Evolutionary conservation across 768 basidiomycete genomes (phyloP), one percentile per base, ranked within the genome.

Genomic region (Termitomyces sp.): DNA sequence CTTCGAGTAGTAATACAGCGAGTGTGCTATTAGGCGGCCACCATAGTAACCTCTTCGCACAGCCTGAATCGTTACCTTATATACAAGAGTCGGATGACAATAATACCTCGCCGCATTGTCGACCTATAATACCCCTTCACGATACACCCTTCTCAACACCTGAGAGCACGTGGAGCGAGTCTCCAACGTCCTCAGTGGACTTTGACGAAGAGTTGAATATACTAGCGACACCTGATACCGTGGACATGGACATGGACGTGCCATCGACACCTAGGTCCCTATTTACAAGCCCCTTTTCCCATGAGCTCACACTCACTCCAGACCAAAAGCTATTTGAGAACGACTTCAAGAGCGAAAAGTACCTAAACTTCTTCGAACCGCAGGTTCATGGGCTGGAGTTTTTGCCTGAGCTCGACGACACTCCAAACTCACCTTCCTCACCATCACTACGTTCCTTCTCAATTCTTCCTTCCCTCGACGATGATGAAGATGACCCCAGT

Each of bases 391-490:
- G 47, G 45, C 19, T 60, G n/a, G 46, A 48, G 11, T 55, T 62
- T 38, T 45, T 56, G 32, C 61, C 59, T 15, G 54, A 55, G 32
- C 50, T 57, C 37, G 56, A 62, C 14, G 54, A 58, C 30, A 51
- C 57, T 40, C 55, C 52, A 24, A 26, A 45, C 10, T 62, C 62
- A 1, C 58, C 59, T 8, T 56, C 61, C 2, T 65, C 64, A 5
- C 62, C 64, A 5, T 61, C 61, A 5, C 59, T 62, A 21, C 60
- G 63, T 3, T 46, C 52, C 8, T 62, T 61, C 32, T 50, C 63
- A 7, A 43, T 49, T 9, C 60, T 65, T 11, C 62, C 74, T 5
- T 65, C 71, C n/a, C 58, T 65, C 30, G 54, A 60, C 15, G 53
- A 66, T 45, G 64, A 64, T n/a, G 64, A 67, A 19, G 60, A 49